Base-by-base conservation (phyloP, 2,329 filamentous ascomycete species). In the Berkeleyomyces rouxiae region DNA sequence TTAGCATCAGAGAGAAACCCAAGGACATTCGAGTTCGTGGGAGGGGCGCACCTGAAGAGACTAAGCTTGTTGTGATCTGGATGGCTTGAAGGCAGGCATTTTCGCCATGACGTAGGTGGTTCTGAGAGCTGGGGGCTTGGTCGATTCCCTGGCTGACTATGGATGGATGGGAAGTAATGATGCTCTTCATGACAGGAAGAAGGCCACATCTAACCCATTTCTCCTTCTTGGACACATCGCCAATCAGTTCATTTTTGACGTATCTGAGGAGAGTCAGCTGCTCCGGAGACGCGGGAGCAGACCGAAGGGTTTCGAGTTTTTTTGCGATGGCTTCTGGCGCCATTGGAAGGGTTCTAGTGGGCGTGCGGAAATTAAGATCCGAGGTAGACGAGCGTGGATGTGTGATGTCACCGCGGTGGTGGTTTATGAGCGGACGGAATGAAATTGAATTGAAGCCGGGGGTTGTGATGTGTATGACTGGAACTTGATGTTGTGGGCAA, bases 161-260 rank as follows among this genome's bases (percentile, higher is more conserved):
- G 10, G 16, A 47, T 42, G 31, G 33, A 37, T 39, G 36, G 51
- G 40, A 42, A 23, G 16, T 37, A 16, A 64, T 37, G 44, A 61
- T 42, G 11, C 33, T 43, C 16, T 43, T 46, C 62, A 79, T 75
- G 42, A 81, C 79, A 61, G 82, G 79, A 57, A 93, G 73, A 37
- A 88, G 77, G 16, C 91, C 91, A 62, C 82, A 75, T 64, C 77
- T 78, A 47, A 96, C 79, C 77, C 86, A 91, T 63, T 82, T 74
- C 73, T 92, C 86, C 74, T 99, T 99, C 72, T 86, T 85, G 72
- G 92, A 85, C 42, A 87, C 80, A 72, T 97, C 90, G 33, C 93
- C 93, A 65, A 96, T 84, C 58, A 95, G 81, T 66, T 93, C 87
- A 72, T 96, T 93, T 76, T 96, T 97, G 39, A 99, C 76, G 49